Evolutionary conservation across 768 basidiomycete genomes (phyloP), one percentile per base, ranked within the genome.

Genomic region (Agrocybe praecox): DNA sequence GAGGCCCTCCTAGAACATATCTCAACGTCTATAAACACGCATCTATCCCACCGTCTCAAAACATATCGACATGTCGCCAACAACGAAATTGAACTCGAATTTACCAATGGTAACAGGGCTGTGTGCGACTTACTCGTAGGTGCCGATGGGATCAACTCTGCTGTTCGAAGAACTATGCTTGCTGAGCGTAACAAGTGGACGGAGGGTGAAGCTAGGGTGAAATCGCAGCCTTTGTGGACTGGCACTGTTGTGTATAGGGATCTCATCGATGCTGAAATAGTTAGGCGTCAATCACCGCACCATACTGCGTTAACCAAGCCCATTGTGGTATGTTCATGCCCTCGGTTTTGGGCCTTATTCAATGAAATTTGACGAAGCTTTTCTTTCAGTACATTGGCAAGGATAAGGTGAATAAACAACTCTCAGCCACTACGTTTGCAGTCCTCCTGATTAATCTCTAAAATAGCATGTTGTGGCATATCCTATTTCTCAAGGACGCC

Each of bases 71-170:
- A 49, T n/a, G 43, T 17, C 18, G 12, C 6, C 36, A 45, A 26
- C 57, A 21, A 42, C n/a, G 26, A 29, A 8, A 33, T 58, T 19
- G 48, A 53, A n/a, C 36, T 58, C 29, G 15, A 63, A 69, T 87
- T 88, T 59, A 53, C 67, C 6, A 79, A 86, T 50, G 82, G 83
- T 2, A 62, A 74, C 4, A 72, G 67, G 1, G 75, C 77, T 2
- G 65, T 71, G 1, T 85, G 80, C 62, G 82, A 87, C 58, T 43
- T 86, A 10, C 74, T 87, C 32, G 76, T 74, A 50, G 75, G 74
- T 6, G 66, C 72, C 9, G 74, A 76, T 53, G 75, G 74, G 8
- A 65, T 77, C 49, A 74, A 74, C 46, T 76, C 74, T 1, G 63
- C 67, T 7, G 74, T 75, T 15, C 61, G 73, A 33, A 57, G 60